phyloP scores from a whole-genome alignment of 2,329 filamentous ascomycete genomes.

The Fusarium sterilihyphosum region DNA sequence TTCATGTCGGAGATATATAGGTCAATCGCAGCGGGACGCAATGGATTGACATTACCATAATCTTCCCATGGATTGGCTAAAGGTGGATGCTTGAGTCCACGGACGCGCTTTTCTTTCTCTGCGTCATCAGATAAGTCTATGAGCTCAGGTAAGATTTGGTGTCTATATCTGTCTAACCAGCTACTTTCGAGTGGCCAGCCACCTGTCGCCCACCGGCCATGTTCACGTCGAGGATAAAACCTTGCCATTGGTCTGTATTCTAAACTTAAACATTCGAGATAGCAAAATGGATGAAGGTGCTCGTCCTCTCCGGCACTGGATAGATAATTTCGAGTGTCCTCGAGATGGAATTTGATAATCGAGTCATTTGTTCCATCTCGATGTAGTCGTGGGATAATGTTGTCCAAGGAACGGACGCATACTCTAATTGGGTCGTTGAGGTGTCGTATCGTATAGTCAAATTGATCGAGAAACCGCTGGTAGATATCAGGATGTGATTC shows the following conservation, averaged over 20 bases:
- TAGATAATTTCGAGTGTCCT: not conserved
- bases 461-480: not conserved
- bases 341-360: not conserved
- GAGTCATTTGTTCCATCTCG: not conserved
- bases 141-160: not conserved
- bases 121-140: not conserved
- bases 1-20: too few relatives aligned
- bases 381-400: not conserved
- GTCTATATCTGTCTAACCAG: fast-evolving
- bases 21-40: too few relatives aligned
- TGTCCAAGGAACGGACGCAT: not conserved
- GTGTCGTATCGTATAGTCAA: not conserved
- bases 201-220: fast-evolving
- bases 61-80: not conserved
- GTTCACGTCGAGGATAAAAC: not conserved
- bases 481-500: not conserved
- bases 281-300: not conserved
- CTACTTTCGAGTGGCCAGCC: not conserved
- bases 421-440: not conserved
- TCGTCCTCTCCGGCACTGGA: not conserved
- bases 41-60: too few relatives aligned
- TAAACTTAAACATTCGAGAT: not conserved
- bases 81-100: not conserved
- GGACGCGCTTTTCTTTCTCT: fast-evolving
- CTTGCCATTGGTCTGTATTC: not conserved